Conservation (phyloP, 495 filamentous ascomycete species). For the Pseudomonodictys pantanalensis region DNA sequence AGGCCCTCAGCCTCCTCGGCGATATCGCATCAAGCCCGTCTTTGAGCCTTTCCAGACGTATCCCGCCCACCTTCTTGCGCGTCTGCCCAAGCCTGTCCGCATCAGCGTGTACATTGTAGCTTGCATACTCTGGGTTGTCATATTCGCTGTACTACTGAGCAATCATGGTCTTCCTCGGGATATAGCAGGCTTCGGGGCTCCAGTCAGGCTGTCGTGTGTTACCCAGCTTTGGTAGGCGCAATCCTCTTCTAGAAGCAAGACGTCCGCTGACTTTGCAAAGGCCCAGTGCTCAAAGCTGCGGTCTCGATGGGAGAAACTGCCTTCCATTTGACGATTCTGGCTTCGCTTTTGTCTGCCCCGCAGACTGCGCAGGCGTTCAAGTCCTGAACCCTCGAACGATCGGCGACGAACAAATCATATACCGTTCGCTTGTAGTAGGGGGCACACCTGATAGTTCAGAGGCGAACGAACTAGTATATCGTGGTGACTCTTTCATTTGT, state of each 20-base stretch:
- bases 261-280: not conserved
- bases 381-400: constrained; percentile 40
- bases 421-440: constrained; percentile 40
- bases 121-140: constrained; percentile 16
- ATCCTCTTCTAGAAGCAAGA: not conserved
- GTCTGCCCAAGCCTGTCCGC: constrained; percentile 4
- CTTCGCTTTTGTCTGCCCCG: constrained; percentile 41
- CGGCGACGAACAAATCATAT: constrained; percentile 39
- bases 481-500: constrained; percentile 46
- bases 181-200: constrained; percentile 18
- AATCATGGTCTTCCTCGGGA: constrained; percentile 5
- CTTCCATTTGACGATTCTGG: constrained; percentile 39
- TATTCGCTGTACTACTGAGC: constrained; percentile 12
- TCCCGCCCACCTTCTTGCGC: constrained; percentile 6
- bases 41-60: constrained; percentile 19
- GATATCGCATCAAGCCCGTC: constrained; percentile 16
- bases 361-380: constrained; percentile 36
- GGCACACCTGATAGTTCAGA: constrained; percentile 35
- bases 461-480: constrained; percentile 31
- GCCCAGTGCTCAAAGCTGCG: constrained; percentile 29
- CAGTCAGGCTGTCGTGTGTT: constrained; percentile 21
- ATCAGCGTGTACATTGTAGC: not conserved
- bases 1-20: constrained; percentile 14
- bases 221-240: no score
- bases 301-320: constrained; percentile 40